Percentiles rank a stretch among this genome's conserved stretches.
phyloP scores from a whole-genome alignment of 2,329 filamentous ascomycete species.

The Aureobasidium namibiae region DNA sequence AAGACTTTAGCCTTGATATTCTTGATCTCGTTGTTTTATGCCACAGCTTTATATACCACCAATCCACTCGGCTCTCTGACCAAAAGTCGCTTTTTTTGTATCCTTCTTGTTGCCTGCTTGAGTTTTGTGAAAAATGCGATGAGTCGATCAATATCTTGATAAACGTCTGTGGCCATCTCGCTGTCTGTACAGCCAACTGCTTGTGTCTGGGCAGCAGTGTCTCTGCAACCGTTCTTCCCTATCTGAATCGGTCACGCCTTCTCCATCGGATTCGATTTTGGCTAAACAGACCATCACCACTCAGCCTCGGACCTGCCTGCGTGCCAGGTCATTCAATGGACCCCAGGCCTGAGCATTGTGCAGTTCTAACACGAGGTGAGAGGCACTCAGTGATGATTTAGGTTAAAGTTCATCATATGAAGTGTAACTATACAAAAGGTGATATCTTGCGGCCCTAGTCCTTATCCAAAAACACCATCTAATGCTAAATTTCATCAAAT shows the following conservation, averaged over 20 bases:
- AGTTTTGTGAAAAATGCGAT: not conserved
- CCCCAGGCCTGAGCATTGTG: no score
- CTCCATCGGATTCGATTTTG: not conserved
- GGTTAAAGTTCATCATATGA: not conserved
- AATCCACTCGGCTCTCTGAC: conserved; percentile 1
- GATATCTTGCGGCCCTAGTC: not conserved
- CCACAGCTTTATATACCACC: conserved; percentile 10
- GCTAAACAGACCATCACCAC: no score
- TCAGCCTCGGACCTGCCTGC: not conserved
- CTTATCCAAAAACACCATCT: not conserved
- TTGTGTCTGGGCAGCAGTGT: not conserved
- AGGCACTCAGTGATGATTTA: not conserved
- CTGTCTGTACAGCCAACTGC: not conserved
- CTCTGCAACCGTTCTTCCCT: not conserved
- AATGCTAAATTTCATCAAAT: conserved; percentile 7
- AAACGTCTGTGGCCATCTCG: not conserved
- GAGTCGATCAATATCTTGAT: not conserved
- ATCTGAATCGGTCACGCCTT: not conserved
- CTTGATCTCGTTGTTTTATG: conserved; percentile 8
- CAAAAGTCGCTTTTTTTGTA: conserved; percentile 1
- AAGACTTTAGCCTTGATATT: conserved; percentile 10
- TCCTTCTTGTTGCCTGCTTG: not conserved
- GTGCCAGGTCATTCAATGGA: no score
- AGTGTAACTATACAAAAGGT: not conserved
- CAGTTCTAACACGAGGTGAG: not conserved